Evolutionary conservation across 1,284 basidiomycete genomes (phyloP).

Genomic region (Leccinum griseonigrum): DNA sequence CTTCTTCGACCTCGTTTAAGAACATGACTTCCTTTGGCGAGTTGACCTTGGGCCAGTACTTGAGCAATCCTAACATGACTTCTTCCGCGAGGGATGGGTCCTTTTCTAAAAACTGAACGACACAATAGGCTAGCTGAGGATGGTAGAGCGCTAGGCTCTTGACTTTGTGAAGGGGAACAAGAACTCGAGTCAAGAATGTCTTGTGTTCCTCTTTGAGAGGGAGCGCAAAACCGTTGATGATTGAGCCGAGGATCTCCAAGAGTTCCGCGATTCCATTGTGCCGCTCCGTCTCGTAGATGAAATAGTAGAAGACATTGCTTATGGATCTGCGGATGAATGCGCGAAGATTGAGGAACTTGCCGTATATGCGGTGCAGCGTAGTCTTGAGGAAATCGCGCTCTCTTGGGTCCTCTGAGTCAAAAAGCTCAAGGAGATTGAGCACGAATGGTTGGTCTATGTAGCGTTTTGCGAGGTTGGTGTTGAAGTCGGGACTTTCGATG

Average conservation of each 20-base stretch:
- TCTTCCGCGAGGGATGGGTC: slow-evolving; percentile 92
- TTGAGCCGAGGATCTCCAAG: slow-evolving; percentile 97
- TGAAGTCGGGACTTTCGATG: slow-evolving; percentile 97
- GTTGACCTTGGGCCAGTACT: slow-evolving; percentile 99
- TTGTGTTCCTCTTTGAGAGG: slow-evolving; percentile 99
- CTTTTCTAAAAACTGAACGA: slow-evolving; percentile 99
- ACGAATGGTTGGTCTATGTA: slow-evolving; percentile 98
- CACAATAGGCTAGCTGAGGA: slow-evolving; percentile 97
- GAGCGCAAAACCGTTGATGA: slow-evolving; percentile 99
- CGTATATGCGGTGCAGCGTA: slow-evolving; percentile 98
- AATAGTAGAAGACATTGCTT: slow-evolving; percentile 99
- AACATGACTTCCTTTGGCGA: slow-evolving; percentile 99
- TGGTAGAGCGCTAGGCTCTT: slow-evolving; percentile 97
- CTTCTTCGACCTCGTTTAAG: slow-evolving; percentile 99
- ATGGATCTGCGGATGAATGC: slow-evolving; percentile 99
- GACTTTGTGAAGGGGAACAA: slow-evolving; percentile 97
- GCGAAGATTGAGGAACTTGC: slow-evolving; percentile 98
- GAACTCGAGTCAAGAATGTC: slow-evolving; percentile 93
- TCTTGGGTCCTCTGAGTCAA: slow-evolving; percentile 98
- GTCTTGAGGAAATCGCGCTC: slow-evolving; percentile 99
- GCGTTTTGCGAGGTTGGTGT: slow-evolving; percentile 96
- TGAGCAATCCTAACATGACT: slow-evolving; percentile 91
- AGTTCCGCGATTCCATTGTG: slow-evolving; percentile 99
- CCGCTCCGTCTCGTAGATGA: slow-evolving; percentile 97
- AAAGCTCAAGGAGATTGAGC: slow-evolving; percentile 94